These are phyloP conservation scores for Pichia deserticola DNA, from an alignment of 805 yeast species.

Conservation along the genomic window DNA sequence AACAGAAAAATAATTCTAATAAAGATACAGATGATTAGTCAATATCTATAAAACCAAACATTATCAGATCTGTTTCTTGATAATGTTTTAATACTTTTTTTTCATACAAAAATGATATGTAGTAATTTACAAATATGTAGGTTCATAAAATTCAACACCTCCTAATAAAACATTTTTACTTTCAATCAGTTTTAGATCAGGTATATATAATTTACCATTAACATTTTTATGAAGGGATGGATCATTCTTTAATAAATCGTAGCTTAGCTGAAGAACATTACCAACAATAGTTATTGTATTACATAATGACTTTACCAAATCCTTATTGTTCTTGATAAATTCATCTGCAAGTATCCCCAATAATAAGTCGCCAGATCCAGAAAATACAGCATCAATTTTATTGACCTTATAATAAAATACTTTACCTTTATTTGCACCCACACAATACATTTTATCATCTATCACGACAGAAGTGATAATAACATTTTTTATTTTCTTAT, in stretches of 20 bases:
- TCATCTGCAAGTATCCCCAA: conserved; percentile 52
- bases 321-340: conserved; percentile 27
- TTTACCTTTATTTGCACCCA: conserved; percentile 31
- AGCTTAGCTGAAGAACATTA: conserved; percentile 35
- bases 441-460: conserved; percentile 27
- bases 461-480: conserved; percentile 53
- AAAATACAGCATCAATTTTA: conserved; percentile 51
- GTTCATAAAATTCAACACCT: neutral
- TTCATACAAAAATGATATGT: neutral
- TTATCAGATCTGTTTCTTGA: neutral
- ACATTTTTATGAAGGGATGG: conserved; percentile 3
- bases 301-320: conserved; percentile 30
- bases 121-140: neutral
- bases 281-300: conserved; percentile 35
- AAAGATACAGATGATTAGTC: neutral
- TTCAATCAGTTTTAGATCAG: conserved; percentile 39
- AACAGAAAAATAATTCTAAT: neutral
- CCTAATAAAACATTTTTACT: conserved; percentile 26
- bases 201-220: conserved; percentile 25
- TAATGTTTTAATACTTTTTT: neutral
- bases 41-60: no score
- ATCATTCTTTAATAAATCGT: conserved; percentile 16
- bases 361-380: conserved; percentile 72
- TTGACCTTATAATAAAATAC: conserved; percentile 35
- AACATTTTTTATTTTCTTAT: conserved; percentile 37